Evolutionary conservation across 1,284 basidiomycete species (phyloP).

Genomic region (Mycena sp.): DNA sequence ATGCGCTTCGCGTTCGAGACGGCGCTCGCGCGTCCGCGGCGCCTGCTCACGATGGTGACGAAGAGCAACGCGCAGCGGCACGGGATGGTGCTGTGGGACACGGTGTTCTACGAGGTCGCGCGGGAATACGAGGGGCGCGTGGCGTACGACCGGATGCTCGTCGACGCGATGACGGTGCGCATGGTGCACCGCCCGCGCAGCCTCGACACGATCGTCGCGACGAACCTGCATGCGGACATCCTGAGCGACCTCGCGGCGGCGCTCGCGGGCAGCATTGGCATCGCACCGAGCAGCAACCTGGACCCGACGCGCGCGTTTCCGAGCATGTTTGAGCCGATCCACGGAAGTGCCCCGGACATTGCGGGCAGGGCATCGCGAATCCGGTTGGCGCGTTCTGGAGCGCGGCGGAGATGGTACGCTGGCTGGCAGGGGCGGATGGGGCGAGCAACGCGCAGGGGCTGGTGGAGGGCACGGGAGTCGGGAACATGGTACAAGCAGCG

Average conservation of each 20-base stretch:
- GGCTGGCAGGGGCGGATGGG: constrained; percentile 28
- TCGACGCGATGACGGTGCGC: constrained; percentile 57
- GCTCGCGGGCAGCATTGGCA: constrained; percentile 65
- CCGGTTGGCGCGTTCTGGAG: constrained; percentile 74
- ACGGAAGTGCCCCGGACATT: constrained; percentile 79
- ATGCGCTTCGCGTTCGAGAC: constrained; percentile 64
- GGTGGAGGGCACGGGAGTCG: constrained; percentile 36
- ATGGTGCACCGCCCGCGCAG: constrained; percentile 61
- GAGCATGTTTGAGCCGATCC: constrained; percentile 61
- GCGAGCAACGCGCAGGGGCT: no score
- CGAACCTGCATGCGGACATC: constrained; percentile 65
- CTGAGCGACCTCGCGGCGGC: constrained; percentile 65
- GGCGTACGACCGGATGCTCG: constrained; percentile 60
- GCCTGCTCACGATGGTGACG: constrained; percentile 62
- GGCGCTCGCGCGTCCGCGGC: constrained; percentile 53
- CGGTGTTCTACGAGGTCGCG: constrained; percentile 56
- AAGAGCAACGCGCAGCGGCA: constrained; percentile 59
- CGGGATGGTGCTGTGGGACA: constrained; percentile 59
- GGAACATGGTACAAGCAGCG: constrained; percentile 57
- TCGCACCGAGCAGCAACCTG: constrained; percentile 64
- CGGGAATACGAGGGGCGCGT: constrained; percentile 60
- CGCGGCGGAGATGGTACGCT: constrained; percentile 61
- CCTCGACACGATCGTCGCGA: constrained; percentile 63
- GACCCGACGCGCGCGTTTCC: constrained; percentile 58
- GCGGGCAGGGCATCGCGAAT: constrained; percentile 79